Evolutionary conservation across 352 stramenopile genomes (phyloP), one percentile per base, ranked within the genome.

Genomic region (Pythium utonaiense): DNA sequence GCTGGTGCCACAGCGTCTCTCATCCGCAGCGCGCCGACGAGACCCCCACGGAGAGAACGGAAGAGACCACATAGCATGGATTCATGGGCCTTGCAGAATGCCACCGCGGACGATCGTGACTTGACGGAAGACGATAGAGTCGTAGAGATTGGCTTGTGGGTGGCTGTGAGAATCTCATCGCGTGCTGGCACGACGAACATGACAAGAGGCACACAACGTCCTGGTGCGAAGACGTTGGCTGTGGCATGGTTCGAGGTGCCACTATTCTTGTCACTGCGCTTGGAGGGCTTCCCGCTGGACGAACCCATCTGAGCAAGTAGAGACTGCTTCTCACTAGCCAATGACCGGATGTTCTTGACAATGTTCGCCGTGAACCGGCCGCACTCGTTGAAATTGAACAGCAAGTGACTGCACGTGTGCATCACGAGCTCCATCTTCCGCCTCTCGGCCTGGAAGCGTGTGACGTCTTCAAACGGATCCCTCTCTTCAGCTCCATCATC

Each of bases 351-450:
- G 0, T 76, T 62, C 48, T 82, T 84, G 36, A 92, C 45, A 3
- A 80, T 57, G 2, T 64, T 75, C 0, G 67, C 75, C 8, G 75
- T 75, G 12, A 89, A 53, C 17, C 67, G 70, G 25, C 69, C 60
- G 28, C 57, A 57, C 28, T 80, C 73, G 9, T 73, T 74, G 27
- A 88, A 42, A 45, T 85, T 57, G 53, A 90, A 78, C 31, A 92
- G 34, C 45, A 88, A 30, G 53, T 88, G 73, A 62, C 77, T 88
- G 42, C 71, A 82, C 28, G 74, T 62, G 64, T 85, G 74, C 33
- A 92, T 58, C 24, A 92, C 56, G 34, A 86, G 72, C 65, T 88
- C 71, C 71, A 92, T 75, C 59, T 86, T 89, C 49, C 81, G 69
- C 33, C 69, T 76, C 62, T 89, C 77, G 25, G 57, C 63, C 30